Percentiles rank a stretch among this genome's conserved stretches.
Conservation (phyloP, 768 basidiomycete species). For the Nidularia pulvinata region DNA sequence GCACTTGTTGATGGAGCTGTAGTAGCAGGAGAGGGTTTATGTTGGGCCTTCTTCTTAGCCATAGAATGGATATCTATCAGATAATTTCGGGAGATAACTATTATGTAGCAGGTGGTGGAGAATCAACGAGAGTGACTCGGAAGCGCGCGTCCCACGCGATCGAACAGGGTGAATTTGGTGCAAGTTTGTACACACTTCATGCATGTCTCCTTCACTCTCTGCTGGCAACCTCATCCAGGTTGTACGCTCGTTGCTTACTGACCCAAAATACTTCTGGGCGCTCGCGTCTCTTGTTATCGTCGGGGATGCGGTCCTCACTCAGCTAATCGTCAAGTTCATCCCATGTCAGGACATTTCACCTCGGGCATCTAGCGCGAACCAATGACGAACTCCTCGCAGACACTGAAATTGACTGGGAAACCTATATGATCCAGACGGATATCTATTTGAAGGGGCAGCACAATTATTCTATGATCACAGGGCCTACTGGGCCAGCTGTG, state of each 20-base stretch:
- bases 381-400: slow-evolving; percentile 45
- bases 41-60: slow-evolving; percentile 19
- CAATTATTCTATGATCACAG: slow-evolving; percentile 79
- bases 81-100: no score
- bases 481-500: slow-evolving; percentile 95
- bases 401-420: slow-evolving; percentile 98
- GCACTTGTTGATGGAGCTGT: not conserved
- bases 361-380: slow-evolving; percentile 9
- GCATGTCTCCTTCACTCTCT: slow-evolving; percentile 10
- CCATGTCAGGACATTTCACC: slow-evolving; percentile 61
- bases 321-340: slow-evolving; percentile 78
- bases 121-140: no score
- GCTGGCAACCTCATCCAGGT: slow-evolving; percentile 14
- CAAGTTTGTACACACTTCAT: no score
- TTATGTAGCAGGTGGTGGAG: no score
- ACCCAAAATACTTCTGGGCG: slow-evolving; percentile 64
- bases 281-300: slow-evolving; percentile 65
- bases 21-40: slow-evolving; percentile 1
- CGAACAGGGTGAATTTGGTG: no score
- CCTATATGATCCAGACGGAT: slow-evolving; percentile 90
- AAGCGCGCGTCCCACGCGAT: no score
- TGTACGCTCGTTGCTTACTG: slow-evolving; percentile 38
- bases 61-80: slow-evolving; percentile 5
- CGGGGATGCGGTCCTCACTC: slow-evolving; percentile 78
- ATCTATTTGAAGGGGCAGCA: slow-evolving; percentile 80